A percentile compares a stretch with the other conserved stretches of the same genome.
These are phyloP conservation scores for Nasturtium officinale DNA, from an alignment of 345 rosid species.

Conservation along the genomic window DNA sequence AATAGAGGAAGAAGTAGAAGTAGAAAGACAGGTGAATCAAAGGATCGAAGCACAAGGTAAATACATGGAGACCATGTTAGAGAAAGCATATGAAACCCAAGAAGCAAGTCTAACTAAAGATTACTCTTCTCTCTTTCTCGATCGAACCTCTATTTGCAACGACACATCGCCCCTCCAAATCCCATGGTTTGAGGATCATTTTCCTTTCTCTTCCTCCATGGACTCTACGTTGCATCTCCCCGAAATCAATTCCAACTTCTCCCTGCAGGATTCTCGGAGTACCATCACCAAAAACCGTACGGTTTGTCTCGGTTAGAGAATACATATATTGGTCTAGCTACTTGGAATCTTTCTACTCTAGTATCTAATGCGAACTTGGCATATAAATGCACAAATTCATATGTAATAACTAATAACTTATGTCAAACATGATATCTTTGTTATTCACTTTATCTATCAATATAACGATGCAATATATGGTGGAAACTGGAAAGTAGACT, in stretches of 20 bases:
- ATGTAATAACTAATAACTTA: conserved; percentile 40
- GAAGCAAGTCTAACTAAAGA: conserved; percentile 50
- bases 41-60: conserved; percentile 96
- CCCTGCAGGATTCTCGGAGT: conserved; percentile 35
- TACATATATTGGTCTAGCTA: conserved; percentile 24
- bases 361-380: conserved; percentile 29
- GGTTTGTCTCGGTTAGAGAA: conserved; percentile 40
- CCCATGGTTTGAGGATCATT: conserved; percentile 41
- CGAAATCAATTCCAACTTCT: conserved; percentile 37
- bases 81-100: conserved; percentile 90
- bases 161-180: conserved; percentile 32
- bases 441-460: conserved; percentile 1
- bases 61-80: conserved; percentile 91
- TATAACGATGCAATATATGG: conserved; percentile 1
- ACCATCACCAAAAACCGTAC: conserved; percentile 29
- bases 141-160: conserved; percentile 32
- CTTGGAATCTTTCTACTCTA: conserved; percentile 18
- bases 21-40: conserved; percentile 87
- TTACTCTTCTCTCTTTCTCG: conserved; percentile 33
- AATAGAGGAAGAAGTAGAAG: conserved; percentile 80
- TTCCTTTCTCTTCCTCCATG: conserved; percentile 34
- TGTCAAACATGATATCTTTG: conserved; percentile 9
- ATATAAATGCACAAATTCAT: conserved; percentile 27
- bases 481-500: conserved; percentile 13
- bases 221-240: conserved; percentile 32